Evolutionary conservation across 2,329 filamentous ascomycete genomes (phyloP), one percentile per base, ranked within the genome.

Genomic region (Diaporthe capsici): DNA sequence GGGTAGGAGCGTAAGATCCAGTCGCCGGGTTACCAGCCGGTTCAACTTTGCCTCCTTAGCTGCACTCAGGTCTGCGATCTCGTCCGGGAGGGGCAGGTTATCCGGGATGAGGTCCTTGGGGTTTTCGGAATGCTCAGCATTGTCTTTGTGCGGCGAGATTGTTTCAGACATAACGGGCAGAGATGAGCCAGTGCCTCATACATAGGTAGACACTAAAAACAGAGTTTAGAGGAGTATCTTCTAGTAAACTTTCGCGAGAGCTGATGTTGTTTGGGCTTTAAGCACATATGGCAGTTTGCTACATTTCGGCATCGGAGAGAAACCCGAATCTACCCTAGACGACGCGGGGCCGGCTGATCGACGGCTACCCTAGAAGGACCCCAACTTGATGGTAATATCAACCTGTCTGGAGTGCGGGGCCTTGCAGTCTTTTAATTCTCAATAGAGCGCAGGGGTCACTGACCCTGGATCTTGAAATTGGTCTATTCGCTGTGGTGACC

Each of bases 71-170:
- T 68, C 44, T 17, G 31, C 44, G 8, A 68, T 68, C 31, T 68
- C 63, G 63, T 67, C 63, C 20, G 63, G 63, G 15, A 67, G 63
- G 28, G 63, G 63, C 13, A 67, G 9, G 20, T 51, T 51, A 10
- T 68, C 63, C 15, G 63, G 63, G 8, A 37, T 6, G 22, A 68
- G 63, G 22, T 53, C 31, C 31, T 68, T 68, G 20, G 44, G 44
- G 5, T 53, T 8, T 17, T 68, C 63, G 13, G 0, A 37, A 51
- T 53, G 63, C 22, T 22, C 44, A 17, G 63, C 63, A 37, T 51
- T 20, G 47, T 68, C 12, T 31, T 68, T 68, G 17, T 37, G 31
- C 22, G 47, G 44, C 44, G 44, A 51, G 25, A 51, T 68, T 17
- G 20, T 17, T 25, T 68, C 63, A 39, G 44, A 39, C 63, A 51